Conservation (phyloP, 2,329 filamentous ascomycete species). For the Kalaharituber pfeilii region DNA sequence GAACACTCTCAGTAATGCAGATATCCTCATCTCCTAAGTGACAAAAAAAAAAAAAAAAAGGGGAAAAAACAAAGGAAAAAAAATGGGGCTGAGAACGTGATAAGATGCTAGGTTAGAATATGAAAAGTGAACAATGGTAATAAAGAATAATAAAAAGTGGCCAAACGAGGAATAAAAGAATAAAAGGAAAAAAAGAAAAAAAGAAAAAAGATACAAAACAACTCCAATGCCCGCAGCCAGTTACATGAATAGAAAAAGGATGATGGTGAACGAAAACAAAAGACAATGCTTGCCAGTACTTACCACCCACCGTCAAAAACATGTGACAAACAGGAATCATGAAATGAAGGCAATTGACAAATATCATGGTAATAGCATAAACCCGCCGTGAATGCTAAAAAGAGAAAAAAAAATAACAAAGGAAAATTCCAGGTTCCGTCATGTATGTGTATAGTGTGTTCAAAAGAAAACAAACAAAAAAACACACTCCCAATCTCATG, state of each 20-base stretch:
- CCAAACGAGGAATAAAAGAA: conserved; percentile 10
- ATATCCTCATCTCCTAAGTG: conserved; percentile 9
- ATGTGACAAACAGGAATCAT: neutral
- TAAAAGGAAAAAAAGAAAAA: conserved; percentile 11
- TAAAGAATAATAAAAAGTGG: conserved; percentile 11
- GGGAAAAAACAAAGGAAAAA: conserved; percentile 3
- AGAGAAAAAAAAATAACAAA: conserved; percentile 4
- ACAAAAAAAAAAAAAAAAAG: conserved; percentile 6
- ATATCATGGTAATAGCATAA: conserved; percentile 1
- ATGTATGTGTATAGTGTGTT: too few relatives aligned
- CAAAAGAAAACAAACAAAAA: too few relatives aligned
- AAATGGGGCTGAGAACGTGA: conserved; percentile 3
- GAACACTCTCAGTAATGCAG: conserved; percentile 4
- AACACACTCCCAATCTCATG: too few relatives aligned
- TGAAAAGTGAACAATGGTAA: conserved; percentile 7
- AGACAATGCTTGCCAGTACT: neutral
- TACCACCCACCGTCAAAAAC: conserved; percentile 1
- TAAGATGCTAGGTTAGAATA: conserved; percentile 6
- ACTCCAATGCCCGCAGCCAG: neutral
- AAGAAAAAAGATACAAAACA: conserved; percentile 1
- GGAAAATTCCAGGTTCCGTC: conserved; percentile 8
- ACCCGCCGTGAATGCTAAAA: conserved; percentile 7
- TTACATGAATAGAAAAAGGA: conserved; percentile 2
- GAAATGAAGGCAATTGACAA: conserved; percentile 1
- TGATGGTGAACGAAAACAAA: neutral